A percentile compares a stretch with the other conserved stretches of the same genome.
These are phyloP conservation scores for Rubroboletus satanas DNA, from an alignment of 768 basidiomycete genomes.

Conservation along the genomic window DNA sequence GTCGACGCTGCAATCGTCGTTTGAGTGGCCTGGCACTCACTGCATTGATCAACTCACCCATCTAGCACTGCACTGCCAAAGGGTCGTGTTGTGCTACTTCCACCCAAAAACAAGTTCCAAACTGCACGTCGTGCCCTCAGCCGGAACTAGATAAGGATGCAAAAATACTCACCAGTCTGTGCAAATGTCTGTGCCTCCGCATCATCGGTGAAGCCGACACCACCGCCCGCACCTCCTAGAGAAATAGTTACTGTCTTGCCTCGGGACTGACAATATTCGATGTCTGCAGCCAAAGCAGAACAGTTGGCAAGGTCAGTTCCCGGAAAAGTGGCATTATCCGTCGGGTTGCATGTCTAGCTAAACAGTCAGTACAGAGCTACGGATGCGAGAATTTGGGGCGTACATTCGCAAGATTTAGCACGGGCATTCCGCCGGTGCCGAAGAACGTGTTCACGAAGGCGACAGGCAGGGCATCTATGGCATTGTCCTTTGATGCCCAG, in stretches of 20 bases:
- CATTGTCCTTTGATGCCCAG: conserved; percentile 45
- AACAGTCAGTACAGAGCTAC: neutral
- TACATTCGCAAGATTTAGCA: conserved; percentile 68
- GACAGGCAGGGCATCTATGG: conserved; percentile 65
- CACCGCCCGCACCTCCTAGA: conserved; percentile 42
- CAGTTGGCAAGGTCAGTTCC: conserved; percentile 42
- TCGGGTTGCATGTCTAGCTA: conserved; percentile 40
- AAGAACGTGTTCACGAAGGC: conserved; percentile 70
- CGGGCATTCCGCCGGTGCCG: conserved; percentile 56
- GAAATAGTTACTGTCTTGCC: conserved; percentile 48
- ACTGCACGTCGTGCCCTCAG: conserved; percentile 20
- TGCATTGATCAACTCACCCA: conserved; percentile 32
- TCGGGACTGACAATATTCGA: conserved; percentile 41
- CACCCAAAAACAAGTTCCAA: conserved; percentile 49
- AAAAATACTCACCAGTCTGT: conserved; percentile 13
- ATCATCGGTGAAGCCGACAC: conserved; percentile 38
- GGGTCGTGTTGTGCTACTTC: conserved; percentile 39
- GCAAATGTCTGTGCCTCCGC: conserved; percentile 35
- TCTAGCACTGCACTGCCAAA: conserved; percentile 46
- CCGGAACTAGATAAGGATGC: conserved; percentile 7
- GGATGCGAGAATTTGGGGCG: conserved; percentile 6
- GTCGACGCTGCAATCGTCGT: conserved; percentile 45
- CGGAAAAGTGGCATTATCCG: conserved; percentile 38
- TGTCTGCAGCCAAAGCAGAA: conserved; percentile 37
- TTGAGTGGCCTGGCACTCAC: neutral